phyloP scores from a whole-genome alignment of 2,329 filamentous ascomycete genomes.

The Cercospora berteroae region DNA sequence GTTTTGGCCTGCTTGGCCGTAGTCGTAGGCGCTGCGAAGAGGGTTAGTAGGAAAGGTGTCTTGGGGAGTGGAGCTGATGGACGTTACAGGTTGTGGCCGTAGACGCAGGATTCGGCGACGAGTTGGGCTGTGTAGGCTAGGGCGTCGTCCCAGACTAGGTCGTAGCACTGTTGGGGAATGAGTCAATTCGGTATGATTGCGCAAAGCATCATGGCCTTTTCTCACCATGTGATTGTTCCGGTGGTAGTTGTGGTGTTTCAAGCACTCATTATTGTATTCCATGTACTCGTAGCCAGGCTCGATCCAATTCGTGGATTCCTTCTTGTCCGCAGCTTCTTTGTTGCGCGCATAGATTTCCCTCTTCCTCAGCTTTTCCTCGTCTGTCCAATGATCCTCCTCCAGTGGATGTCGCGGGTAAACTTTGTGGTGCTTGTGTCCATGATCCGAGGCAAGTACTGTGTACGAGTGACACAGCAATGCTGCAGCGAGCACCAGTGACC shows the following conservation, averaged over 20 bases:
- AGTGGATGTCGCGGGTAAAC: background rate
- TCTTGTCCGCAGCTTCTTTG: background rate
- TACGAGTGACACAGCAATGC: constrained; percentile 14
- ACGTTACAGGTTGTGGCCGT: constrained; percentile 74
- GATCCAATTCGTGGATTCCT: background rate
- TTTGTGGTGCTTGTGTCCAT: background rate
- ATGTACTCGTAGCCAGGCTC: constrained; percentile 1
- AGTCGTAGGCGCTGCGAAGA: constrained; percentile 50
- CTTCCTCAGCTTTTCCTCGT: background rate
- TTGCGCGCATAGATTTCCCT: constrained; percentile 4
- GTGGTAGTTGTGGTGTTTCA: constrained; percentile 81
- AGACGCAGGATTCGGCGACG: constrained; percentile 66
- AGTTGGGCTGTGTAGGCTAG: constrained; percentile 63
- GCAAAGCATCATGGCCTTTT: rapidly evolving
- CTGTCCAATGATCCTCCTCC: background rate
- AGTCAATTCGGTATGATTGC: constrained; percentile 37
- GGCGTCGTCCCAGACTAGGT: constrained; percentile 56
- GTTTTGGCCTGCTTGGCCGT: constrained; percentile 69
- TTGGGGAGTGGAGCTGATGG: background rate
- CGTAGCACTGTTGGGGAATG: constrained; percentile 54
- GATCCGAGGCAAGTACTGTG: background rate
- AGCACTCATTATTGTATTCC: constrained; percentile 43
- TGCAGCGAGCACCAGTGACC: background rate
- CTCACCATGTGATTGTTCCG: constrained; percentile 65
- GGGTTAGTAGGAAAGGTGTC: constrained; percentile 49